Evolutionary conservation across 257 asterid genomes (phyloP), one percentile per base, ranked within the genome.

Genomic region (Capsicum chinense): DNA sequence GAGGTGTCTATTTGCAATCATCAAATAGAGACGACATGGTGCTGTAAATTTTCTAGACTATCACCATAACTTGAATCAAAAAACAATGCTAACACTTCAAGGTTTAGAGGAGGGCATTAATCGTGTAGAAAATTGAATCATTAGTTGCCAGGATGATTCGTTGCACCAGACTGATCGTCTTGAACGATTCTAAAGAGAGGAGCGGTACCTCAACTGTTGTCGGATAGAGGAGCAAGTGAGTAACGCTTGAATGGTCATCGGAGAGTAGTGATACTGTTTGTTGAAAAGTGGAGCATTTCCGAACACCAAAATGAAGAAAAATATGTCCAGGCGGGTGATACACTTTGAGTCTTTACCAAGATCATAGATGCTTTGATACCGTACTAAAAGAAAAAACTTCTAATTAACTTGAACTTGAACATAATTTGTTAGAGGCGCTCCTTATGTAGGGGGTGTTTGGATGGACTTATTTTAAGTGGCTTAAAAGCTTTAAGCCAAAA

Each of bases 151-250:
- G 13, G 63, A 76, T 50, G 48, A 7, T 14, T 50, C 21, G 4
- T 76, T 33, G 44, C 81, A 52, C 19, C 48, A 54, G 26, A 50
- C 21, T 52, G 21, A 17, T 19, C 21, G 13, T 47, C 62, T 17
- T 76, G 81, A 76, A 26, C 0, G 63, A 52, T 76, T 16, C 63
- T 52, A 76, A 56, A 76, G 81, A 76, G 63, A 74, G 81, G 47
- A 52, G 63, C 15, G 44, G 44, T 21, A 52, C 80, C 44, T 76
- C 81, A 76, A 26, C 9, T 7, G 7, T 5, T 26, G 63, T 21
- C 4, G n/a, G 19, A 26, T 48, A 13, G 81, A 76, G 60, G 81
- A 26, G 7, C 63, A 3, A 39, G 44, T 39, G 44, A 39, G 44
- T 4, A 76, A 7, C 3, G 1, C 63, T 52, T 74, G 62, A 26